Conservation (phyloP, 768 basidiomycete species). For the Filobasidium wieringae region DNA sequence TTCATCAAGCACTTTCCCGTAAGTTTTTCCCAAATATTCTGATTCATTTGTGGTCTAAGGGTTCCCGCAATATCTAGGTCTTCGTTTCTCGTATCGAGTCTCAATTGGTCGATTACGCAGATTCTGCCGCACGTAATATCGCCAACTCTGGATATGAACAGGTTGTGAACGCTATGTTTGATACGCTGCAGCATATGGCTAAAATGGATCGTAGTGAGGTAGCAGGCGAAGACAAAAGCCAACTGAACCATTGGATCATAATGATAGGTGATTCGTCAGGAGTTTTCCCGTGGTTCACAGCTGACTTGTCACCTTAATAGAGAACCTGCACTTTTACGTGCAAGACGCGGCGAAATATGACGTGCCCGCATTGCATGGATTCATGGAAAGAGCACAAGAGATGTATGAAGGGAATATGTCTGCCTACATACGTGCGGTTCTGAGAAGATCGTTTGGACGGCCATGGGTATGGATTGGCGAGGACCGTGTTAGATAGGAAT, state of each 20-base stretch:
- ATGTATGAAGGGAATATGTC: constrained; percentile 82
- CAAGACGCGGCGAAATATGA: constrained; percentile 55
- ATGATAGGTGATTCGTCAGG: constrained; percentile 59
- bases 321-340: constrained; percentile 93
- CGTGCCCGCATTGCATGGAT: constrained; percentile 53
- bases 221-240: constrained; percentile 74
- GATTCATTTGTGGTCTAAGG: background rate
- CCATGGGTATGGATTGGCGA: constrained; percentile 54
- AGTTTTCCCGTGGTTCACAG: background rate
- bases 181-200: constrained; percentile 85
- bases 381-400: constrained; percentile 59
- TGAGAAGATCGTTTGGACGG: constrained; percentile 74
- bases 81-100: constrained; percentile 73
- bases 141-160: constrained; percentile 78
- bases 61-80: constrained; percentile 25
- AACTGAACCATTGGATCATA: constrained; percentile 90
- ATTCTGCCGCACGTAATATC: constrained; percentile 31
- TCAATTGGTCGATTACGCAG: constrained; percentile 66
- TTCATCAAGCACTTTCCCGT: constrained; percentile 88
- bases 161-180: constrained; percentile 83
- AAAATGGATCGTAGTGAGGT: constrained; percentile 70
- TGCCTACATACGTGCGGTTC: constrained; percentile 74
- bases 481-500: background rate
- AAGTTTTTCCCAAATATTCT: background rate
- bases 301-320: constrained; percentile 41